phyloP scores from a whole-genome alignment of 352 stramenopile species.

The Globisporangium perplexum region DNA sequence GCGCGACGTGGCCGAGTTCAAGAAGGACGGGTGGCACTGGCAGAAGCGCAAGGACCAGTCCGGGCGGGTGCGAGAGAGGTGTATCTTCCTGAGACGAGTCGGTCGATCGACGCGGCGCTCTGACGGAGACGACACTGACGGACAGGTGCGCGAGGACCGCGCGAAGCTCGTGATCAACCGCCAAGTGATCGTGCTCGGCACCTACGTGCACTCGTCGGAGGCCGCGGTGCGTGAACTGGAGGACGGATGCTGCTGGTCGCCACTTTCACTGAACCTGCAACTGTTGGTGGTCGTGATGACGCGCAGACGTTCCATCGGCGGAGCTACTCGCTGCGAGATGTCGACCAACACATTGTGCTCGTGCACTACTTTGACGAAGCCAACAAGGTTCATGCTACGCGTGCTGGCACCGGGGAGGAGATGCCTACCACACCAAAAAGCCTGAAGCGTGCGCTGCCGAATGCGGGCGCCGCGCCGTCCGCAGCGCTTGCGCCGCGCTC shows the following conservation, averaged over 20 bases:
- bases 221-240: conserved; percentile 29
- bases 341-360: conserved; percentile 62
- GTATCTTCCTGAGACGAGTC: not conserved
- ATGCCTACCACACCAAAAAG: conserved; percentile 15
- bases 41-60: conserved; percentile 84
- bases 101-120: too few species aligned
- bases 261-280: not conserved
- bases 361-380: conserved; percentile 85
- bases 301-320: conserved; percentile 74
- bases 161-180: conserved; percentile 85
- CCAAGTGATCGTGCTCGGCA: conserved; percentile 72
- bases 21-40: conserved; percentile 84
- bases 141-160: conserved; percentile 69
- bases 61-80: conserved; percentile 33
- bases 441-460: conserved; percentile 28
- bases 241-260: not conserved
- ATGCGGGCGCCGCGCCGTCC: not conserved
- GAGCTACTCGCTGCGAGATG: conserved; percentile 75
- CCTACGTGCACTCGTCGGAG: conserved; percentile 80
- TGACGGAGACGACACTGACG: not conserved
- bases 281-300: not conserved
- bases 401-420: not conserved
- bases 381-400: conserved; percentile 29
- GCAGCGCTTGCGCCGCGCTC: conserved; percentile 3
- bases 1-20: conserved; percentile 59